Evolutionary conservation across 176 grass and related monocot species (phyloP), one percentile per base, ranked within the genome.

Genomic region (Miscanthus lutarioriparius): DNA sequence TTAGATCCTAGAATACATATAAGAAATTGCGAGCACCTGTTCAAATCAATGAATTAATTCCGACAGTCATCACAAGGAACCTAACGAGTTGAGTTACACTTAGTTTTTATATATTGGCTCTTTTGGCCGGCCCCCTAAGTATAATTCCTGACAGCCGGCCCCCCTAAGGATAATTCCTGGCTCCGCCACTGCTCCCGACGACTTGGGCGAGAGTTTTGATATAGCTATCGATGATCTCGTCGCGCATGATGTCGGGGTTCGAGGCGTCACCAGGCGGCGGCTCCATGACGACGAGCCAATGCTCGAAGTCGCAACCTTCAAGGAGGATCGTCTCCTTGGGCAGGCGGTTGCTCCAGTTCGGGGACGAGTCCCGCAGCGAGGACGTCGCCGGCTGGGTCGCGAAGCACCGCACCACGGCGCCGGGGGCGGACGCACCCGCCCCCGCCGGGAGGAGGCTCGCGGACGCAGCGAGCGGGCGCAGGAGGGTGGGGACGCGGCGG

Each of bases 291-390:
- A 97, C 79, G 7, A 97, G 90, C 92, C 92, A 97, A 62, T 97
- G 95, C 82, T 97, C 90, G 66, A 97, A 97, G 87, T 97, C 95
- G 48, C 92, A 97, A 0, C 92, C 95, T 7, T 97, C 95, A n/a
- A 94, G 84, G 38, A 94, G 84, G 51, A 97, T 94, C 6, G 90
- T 93, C 86, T 97, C 90, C 51, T 94, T 94, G 47, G 95, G 88
- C 0, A 92, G 95, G 9, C 87, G 86, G 80, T 91, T 97, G 86
- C 75, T 94, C 88, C 85, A 94, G 85, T 89, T 94, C 3, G 94
- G 92, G 16, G 82, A 90, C 35, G 90, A 86, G 78, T 97, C 94
- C 30, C 82, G 77, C 61, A 92, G 54, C 16, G 95, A 97, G 0
- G 95, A 94, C 30, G 83, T 92, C 2, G 90, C 87, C 32, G 88